Percentiles rank a stretch among this genome's conserved stretches.
Evolutionary conservation across 306 rosid genomes (phyloP).

Genomic region (Fragaria ananassa): DNA sequence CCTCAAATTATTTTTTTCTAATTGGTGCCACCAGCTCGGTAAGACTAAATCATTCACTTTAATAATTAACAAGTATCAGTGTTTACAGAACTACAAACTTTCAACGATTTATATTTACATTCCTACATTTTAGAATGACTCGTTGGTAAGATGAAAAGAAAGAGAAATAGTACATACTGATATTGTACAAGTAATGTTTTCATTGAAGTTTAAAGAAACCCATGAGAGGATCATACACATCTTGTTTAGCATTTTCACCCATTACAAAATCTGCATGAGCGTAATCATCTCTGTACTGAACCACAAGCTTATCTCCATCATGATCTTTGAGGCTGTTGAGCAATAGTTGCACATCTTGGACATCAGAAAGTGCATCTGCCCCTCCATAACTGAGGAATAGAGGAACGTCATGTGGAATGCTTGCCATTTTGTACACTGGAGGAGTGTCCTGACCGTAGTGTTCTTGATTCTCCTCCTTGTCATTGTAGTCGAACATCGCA

Average conservation of each 20-base stretch:
- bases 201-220: slow-evolving; percentile 32
- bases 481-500: slow-evolving; percentile 26
- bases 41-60: no score
- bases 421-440: slow-evolving; percentile 26
- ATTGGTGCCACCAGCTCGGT: no score
- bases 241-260: slow-evolving; percentile 35
- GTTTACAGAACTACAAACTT: no score
- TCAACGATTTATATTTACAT: no score
- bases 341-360: slow-evolving; percentile 26
- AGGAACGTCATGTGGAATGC: slow-evolving; percentile 31
- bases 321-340: slow-evolving; percentile 27
- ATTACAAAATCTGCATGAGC: slow-evolving; percentile 38
- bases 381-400: slow-evolving; percentile 38
- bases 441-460: slow-evolving; percentile 31
- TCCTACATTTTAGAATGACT: no score
- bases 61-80: no score
- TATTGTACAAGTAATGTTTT: neutral
- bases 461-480: slow-evolving; percentile 22
- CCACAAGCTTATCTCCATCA: slow-evolving; percentile 33
- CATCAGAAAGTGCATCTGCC: slow-evolving; percentile 35
- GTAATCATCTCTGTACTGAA: slow-evolving; percentile 33
- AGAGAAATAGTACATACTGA: neutral
- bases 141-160: neutral
- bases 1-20: no score
- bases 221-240: slow-evolving; percentile 37